Percentiles rank a stretch among this genome's conserved stretches.
phyloP scores from a whole-genome alignment of 805 yeast genomes.

The Komagataella ulmi region DNA sequence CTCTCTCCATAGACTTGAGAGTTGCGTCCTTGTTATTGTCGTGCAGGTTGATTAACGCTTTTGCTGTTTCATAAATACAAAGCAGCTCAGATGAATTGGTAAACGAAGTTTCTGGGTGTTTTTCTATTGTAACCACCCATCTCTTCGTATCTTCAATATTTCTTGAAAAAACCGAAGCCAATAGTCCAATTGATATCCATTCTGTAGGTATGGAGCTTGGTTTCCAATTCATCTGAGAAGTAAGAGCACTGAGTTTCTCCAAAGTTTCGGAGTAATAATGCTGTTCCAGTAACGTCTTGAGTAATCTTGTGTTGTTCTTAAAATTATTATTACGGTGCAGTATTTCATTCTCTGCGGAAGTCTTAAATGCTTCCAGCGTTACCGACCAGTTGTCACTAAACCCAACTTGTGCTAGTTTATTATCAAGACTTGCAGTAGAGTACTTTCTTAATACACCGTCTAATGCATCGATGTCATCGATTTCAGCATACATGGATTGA shows the following conservation, averaged over 20 bases:
- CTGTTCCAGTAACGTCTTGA: slow-evolving; percentile 64
- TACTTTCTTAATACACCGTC: slow-evolving; percentile 74
- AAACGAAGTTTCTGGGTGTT: slow-evolving; percentile 13
- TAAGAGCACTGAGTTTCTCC: slow-evolving; percentile 28
- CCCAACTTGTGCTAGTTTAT: slow-evolving; percentile 69
- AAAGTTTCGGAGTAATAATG: slow-evolving; percentile 61
- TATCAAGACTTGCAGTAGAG: slow-evolving; percentile 56
- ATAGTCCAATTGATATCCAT: slow-evolving; percentile 58
- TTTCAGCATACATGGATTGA: slow-evolving; percentile 73
- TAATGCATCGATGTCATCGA: slow-evolving; percentile 82
- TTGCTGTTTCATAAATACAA: slow-evolving; percentile 49
- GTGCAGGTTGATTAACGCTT: slow-evolving; percentile 36
- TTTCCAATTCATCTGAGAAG: slow-evolving; percentile 7
- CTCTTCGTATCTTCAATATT: slow-evolving; percentile 30
- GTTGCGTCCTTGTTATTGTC: slow-evolving; percentile 20
- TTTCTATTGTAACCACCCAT: slow-evolving; percentile 47
- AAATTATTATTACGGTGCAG: neutral
- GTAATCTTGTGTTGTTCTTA: slow-evolving; percentile 37
- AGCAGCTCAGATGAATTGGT: slow-evolving; percentile 11
- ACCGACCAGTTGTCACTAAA: neutral
- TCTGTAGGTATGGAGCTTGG: slow-evolving; percentile 26
- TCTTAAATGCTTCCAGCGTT: neutral
- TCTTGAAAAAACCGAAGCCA: slow-evolving; percentile 61
- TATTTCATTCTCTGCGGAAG: slow-evolving; percentile 8
- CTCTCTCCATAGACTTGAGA: slow-evolving; percentile 27